A percentile compares a stretch with the other conserved stretches of the same genome.
Conservation (phyloP, 208 protist species). For the Wallacemonas sp. region DNA sequence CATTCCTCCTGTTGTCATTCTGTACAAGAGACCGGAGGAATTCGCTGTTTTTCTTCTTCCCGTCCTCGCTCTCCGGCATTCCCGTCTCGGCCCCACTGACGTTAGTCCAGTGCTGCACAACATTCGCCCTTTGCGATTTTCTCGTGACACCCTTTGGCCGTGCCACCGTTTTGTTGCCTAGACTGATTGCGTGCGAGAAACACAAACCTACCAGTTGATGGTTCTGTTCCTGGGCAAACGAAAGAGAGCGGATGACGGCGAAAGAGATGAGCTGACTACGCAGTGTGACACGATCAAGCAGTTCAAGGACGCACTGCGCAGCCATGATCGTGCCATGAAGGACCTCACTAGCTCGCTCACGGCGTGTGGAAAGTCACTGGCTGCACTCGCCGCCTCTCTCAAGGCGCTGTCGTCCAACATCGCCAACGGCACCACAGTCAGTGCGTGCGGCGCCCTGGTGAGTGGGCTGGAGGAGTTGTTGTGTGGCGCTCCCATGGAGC, state of each 20-base stretch:
- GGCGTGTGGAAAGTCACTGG: constrained; percentile 16
- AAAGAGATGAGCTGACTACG: background rate
- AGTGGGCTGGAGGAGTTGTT: constrained; percentile 20
- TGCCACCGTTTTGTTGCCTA: no score
- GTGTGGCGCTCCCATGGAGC: constrained; percentile 14
- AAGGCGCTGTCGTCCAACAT: constrained; percentile 15
- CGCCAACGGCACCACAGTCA: constrained; percentile 4
- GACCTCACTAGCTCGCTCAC: constrained; percentile 15
- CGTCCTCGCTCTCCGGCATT: background rate
- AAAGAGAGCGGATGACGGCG: background rate
- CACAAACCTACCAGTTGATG: no score
- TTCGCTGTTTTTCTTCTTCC: background rate
- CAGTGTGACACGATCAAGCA: constrained; percentile 5
- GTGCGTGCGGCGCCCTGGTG: constrained; percentile 12
- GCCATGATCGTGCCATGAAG: constrained; percentile 26
- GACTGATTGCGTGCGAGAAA: no score
- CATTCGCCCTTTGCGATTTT: no score
- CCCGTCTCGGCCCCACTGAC: background rate
- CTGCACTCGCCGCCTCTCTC: constrained; percentile 16
- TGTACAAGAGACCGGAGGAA: no score
- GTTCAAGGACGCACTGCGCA: constrained; percentile 22
- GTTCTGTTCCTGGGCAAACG: constrained; percentile 4
- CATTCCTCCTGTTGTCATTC: no score
- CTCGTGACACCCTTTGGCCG: background rate
- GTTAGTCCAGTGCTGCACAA: no score